Conservation (phyloP, 257 asterid genomes). For the Solanum piurae region DNA sequence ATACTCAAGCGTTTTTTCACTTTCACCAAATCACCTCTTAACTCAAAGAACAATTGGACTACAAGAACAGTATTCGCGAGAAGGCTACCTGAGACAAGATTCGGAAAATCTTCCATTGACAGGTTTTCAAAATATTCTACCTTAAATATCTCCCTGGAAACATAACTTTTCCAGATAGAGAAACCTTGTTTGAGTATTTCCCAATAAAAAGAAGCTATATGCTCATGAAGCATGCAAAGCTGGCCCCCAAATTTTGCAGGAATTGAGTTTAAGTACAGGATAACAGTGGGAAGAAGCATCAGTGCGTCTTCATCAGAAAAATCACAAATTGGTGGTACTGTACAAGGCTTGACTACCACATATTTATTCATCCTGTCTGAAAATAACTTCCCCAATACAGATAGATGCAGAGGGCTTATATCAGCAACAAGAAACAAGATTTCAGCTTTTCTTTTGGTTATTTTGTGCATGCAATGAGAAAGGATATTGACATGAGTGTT, state of each 20-base stretch:
- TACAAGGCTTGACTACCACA: constrained; percentile 11
- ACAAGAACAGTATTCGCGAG: constrained; percentile 54
- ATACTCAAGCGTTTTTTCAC: constrained; percentile 36
- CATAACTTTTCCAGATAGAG: constrained; percentile 53
- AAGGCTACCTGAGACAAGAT: constrained; percentile 49
- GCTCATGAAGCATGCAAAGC: constrained; percentile 22
- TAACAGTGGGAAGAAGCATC: constrained; percentile 62
- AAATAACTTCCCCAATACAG: constrained; percentile 47
- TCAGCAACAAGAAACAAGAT: constrained; percentile 45
- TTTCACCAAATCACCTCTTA: constrained; percentile 27
- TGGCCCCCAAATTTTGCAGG: constrained; percentile 36
- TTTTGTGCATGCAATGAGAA: constrained; percentile 46
- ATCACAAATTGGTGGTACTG: constrained; percentile 17
- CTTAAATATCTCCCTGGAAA: constrained; percentile 30
- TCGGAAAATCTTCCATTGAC: constrained; percentile 34
- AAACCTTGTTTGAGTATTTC: constrained; percentile 40
- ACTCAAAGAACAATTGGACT: constrained; percentile 28
- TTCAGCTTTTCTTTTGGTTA: constrained; percentile 46
- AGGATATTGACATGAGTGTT: constrained; percentile 37
- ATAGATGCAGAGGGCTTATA: constrained; percentile 57
- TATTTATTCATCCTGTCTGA: constrained; percentile 32
- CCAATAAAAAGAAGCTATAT: constrained; percentile 34
- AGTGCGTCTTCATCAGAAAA: constrained; percentile 47
- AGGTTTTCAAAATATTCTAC: constrained; percentile 26
- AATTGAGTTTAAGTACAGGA: constrained; percentile 36